Conservation (phyloP, 139 green algal species). For the Eudorina sp. region DNA sequence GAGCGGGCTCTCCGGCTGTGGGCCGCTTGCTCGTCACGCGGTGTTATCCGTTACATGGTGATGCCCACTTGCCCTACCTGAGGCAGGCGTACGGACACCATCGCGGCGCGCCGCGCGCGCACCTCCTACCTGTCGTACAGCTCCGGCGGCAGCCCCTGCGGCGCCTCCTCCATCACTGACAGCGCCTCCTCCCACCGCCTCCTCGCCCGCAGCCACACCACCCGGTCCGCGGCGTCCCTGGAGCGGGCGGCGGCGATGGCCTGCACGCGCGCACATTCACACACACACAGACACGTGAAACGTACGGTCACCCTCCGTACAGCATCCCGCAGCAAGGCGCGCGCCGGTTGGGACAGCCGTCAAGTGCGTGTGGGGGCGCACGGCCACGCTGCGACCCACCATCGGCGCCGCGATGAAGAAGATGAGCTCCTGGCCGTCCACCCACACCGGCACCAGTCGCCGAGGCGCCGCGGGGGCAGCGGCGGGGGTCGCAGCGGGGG, state of each 20-base stretch:
- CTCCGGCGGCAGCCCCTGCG: conserved; percentile 44
- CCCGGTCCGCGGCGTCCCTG: conserved; percentile 81
- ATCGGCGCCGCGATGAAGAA: conserved; percentile 68
- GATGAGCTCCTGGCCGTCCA: conserved; percentile 65
- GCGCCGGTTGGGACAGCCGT: too few species aligned
- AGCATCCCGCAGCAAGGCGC: too few species aligned
- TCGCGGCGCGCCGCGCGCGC: too few species aligned
- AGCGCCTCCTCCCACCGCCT: conserved; percentile 82
- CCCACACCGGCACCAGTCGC: conserved; percentile 21
- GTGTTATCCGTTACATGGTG: too few species aligned
- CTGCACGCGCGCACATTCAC: too few species aligned
- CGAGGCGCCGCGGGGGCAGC: neutral
- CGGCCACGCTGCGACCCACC: conserved; percentile 25
- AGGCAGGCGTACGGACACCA: too few species aligned
- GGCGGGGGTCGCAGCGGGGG: neutral
- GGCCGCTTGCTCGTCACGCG: too few species aligned
- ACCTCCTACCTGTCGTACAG: conserved; percentile 59
- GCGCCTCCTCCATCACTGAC: conserved; percentile 69
- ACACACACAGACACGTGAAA: too few species aligned
- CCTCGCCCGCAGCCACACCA: conserved; percentile 85
- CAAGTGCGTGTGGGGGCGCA: too few species aligned
- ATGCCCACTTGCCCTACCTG: too few species aligned
- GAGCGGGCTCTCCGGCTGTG: too few species aligned
- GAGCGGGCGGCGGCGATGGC: conserved; percentile 78
- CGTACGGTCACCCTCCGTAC: too few species aligned